Conservation (phyloP, 2,329 filamentous ascomycete genomes). For the Fusarium phyllophilum region DNA sequence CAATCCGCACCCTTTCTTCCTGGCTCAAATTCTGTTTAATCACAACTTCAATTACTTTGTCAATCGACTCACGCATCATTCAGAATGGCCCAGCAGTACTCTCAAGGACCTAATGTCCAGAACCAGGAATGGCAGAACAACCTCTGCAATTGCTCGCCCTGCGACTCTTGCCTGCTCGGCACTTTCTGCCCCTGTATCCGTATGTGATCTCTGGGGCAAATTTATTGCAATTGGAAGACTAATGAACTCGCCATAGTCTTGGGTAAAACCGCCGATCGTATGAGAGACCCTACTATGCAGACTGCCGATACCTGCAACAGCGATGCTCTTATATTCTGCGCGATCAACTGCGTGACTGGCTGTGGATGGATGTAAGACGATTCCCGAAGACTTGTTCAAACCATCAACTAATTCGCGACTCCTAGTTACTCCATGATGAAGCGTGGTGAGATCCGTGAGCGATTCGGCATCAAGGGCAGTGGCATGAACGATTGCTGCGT, state of each 20-base stretch:
- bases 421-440: slow-evolving; percentile 61
- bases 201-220: slow-evolving; percentile 43
- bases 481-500: slow-evolving; percentile 60
- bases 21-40: not conserved
- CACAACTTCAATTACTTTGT: not conserved
- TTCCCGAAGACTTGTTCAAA: not conserved
- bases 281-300: slow-evolving; percentile 56
- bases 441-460: slow-evolving; percentile 63
- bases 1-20: not conserved
- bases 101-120: slow-evolving; percentile 41
- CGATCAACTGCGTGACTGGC: slow-evolving; percentile 52
- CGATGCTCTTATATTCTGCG: slow-evolving; percentile 55
- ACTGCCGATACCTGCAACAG: slow-evolving; percentile 53
- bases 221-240: slow-evolving; percentile 6
- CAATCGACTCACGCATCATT: not conserved
- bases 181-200: slow-evolving; percentile 56
- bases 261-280: slow-evolving; percentile 56
- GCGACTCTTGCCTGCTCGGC: slow-evolving; percentile 52
- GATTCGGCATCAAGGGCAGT: slow-evolving; percentile 63
- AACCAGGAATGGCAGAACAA: slow-evolving; percentile 51
- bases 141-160: slow-evolving; percentile 55
- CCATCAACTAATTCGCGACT: slow-evolving; percentile 1
- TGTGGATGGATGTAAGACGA: slow-evolving; percentile 57
- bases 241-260: slow-evolving; percentile 49
- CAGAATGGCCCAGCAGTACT: slow-evolving; percentile 43